A percentile compares a stretch with the other conserved stretches of the same genome.
Conservation (phyloP, 1,139 yeast genomes). For the Debaryomycetaceae sp. region DNA sequence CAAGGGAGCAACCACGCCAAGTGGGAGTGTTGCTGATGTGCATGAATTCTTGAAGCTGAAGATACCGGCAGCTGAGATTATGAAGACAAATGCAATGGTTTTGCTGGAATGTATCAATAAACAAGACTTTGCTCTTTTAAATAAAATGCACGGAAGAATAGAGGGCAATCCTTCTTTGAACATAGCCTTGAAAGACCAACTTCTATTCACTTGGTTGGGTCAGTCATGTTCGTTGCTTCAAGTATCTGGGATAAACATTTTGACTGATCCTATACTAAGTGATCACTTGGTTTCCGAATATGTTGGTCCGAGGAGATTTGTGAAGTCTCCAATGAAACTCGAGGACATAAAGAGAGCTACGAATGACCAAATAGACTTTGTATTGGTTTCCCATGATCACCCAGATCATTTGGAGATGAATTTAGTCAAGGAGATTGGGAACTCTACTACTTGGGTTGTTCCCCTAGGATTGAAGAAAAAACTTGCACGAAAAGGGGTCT, state of each 20-base stretch:
- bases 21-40: constrained; percentile 39
- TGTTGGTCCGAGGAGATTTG: constrained; percentile 79
- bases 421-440: constrained; percentile 56
- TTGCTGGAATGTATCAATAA: constrained; percentile 25
- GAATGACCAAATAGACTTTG: constrained; percentile 54
- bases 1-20: constrained; percentile 45
- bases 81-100: constrained; percentile 26
- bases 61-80: constrained; percentile 55
- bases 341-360: constrained; percentile 57
- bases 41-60: constrained; percentile 55
- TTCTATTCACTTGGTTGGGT: constrained; percentile 87
- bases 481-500: constrained; percentile 54
- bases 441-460: constrained; percentile 72
- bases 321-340: constrained; percentile 64
- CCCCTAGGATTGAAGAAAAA: constrained; percentile 72
- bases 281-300: constrained; percentile 59
- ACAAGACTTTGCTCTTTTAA: constrained; percentile 18
- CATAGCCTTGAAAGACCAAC: constrained; percentile 39
- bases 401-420: constrained; percentile 86
- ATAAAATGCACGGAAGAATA: constrained; percentile 4
- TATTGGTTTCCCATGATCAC: constrained; percentile 87
- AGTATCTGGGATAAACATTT: constrained; percentile 64
- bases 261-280: constrained; percentile 84
- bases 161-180: constrained; percentile 3
- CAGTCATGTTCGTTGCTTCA: constrained; percentile 83